Conservation (phyloP, 306 rosid species). For the Vigna mungo region DNA sequence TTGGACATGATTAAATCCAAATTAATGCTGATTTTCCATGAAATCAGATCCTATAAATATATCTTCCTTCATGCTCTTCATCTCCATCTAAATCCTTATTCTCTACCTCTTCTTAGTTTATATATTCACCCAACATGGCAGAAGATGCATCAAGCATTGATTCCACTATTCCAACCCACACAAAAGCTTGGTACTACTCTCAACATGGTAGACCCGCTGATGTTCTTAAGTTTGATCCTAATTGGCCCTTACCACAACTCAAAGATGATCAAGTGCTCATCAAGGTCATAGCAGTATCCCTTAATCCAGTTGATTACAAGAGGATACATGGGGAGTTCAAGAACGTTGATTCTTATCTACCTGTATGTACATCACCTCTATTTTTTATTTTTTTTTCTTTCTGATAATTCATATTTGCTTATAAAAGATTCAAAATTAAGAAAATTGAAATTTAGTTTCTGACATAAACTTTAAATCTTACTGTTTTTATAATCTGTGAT, state of each 20-base stretch:
- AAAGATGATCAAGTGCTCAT: conserved; percentile 64
- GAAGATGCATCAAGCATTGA: conserved; percentile 38
- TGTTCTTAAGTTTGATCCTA: conserved; percentile 58
- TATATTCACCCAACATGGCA: conserved; percentile 2
- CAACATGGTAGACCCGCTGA: conserved; percentile 56
- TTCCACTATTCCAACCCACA: conserved; percentile 54
- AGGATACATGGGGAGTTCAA: conserved; percentile 52
- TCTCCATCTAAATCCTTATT: background rate
- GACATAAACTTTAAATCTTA: too few relatives aligned
- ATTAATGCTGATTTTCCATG: too few relatives aligned
- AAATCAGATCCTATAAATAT: background rate
- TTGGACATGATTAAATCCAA: too few relatives aligned
- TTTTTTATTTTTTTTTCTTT: background rate
- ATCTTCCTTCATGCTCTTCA: background rate
- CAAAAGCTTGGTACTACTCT: conserved; percentile 72
- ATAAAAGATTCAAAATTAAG: too few relatives aligned
- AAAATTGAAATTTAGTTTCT: too few relatives aligned
- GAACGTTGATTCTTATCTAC: conserved; percentile 46
- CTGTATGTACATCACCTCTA: conserved; percentile 12
- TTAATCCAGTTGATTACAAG: conserved; percentile 75
- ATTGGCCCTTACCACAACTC: conserved; percentile 53
- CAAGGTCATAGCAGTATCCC: conserved; percentile 70
- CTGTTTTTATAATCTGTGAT: too few relatives aligned
- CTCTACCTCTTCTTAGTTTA: too few relatives aligned
- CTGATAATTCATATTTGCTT: too few relatives aligned